Percentiles rank a stretch among this genome's conserved stretches.
These are phyloP conservation scores for Hyaloperonospora brassicae DNA, from an alignment of 352 stramenopile species.

Conservation along the genomic window DNA sequence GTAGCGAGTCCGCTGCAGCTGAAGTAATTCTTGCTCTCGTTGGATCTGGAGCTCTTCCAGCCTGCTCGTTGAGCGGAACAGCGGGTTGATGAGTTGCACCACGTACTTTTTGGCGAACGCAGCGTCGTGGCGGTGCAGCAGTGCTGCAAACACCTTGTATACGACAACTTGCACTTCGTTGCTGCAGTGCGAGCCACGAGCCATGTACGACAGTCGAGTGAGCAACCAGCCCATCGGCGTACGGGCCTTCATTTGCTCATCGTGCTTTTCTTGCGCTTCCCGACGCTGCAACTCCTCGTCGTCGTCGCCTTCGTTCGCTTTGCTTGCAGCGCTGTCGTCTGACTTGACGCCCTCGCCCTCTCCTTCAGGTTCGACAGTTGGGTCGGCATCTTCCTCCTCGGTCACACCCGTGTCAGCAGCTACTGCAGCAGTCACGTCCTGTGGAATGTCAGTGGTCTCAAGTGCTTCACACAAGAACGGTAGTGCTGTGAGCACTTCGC, in stretches of 20 bases:
- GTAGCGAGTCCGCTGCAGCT: conserved; percentile 25
- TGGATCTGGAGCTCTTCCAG: conserved; percentile 40
- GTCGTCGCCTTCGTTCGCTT: too few relatives aligned
- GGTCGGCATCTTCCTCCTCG: conserved; percentile 12
- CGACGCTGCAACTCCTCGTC: conserved; percentile 18
- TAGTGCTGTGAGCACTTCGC: conserved; percentile 50
- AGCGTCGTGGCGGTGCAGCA: conserved; percentile 50
- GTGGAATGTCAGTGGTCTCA: conserved; percentile 43
- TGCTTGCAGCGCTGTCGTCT: conserved; percentile 7
- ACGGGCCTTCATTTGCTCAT: conserved; percentile 42
- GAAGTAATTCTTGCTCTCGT: conserved; percentile 21
- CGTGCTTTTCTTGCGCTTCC: conserved; percentile 33
- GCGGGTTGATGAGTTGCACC: conserved; percentile 77
- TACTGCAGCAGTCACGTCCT: conserved; percentile 39
- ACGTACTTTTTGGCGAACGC: conserved; percentile 50
- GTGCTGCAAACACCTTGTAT: conserved; percentile 82
- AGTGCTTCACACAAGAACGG: conserved; percentile 60
- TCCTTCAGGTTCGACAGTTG: conserved; percentile 6
- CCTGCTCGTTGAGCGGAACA: conserved; percentile 61
- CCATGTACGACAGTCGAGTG: conserved; percentile 74
- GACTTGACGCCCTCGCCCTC: conserved; percentile 5
- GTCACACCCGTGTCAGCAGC: conserved; percentile 17
- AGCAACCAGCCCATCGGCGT: conserved; percentile 79
- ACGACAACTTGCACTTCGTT: conserved; percentile 58
- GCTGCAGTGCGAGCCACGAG: conserved; percentile 36